phyloP scores from a whole-genome alignment of 345 rosid species.

The Gossypium ekmanianum region DNA sequence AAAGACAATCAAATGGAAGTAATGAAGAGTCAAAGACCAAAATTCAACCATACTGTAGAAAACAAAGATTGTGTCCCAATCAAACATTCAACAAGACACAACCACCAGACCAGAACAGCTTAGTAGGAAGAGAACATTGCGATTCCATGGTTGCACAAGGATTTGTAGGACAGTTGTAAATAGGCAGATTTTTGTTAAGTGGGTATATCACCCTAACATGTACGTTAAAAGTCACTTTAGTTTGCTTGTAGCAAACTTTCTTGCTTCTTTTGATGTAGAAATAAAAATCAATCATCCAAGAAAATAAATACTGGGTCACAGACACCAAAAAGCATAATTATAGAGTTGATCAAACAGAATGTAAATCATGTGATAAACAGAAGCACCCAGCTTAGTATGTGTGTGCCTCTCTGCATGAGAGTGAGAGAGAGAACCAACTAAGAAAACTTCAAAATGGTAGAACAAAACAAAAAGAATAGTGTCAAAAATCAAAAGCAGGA shows the following conservation, averaged over 20 bases:
- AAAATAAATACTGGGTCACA: too few relatives aligned
- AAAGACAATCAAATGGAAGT: not conserved
- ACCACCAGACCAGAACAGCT: not conserved
- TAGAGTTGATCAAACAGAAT: not conserved
- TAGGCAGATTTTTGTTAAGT: too few relatives aligned
- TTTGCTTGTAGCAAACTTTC: not conserved
- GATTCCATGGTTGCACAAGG: not conserved
- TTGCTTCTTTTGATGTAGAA: not conserved
- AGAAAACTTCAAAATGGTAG: not conserved
- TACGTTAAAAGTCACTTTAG: too few relatives aligned
- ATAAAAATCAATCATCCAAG: too few relatives aligned
- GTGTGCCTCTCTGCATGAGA: too few relatives aligned
- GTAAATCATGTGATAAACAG: not conserved
- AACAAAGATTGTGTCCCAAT: not conserved
- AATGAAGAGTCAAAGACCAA: not conserved
- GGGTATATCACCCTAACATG: too few relatives aligned
- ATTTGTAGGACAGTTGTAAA: too few relatives aligned
- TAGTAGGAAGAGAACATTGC: not conserved
- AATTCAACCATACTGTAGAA: not conserved
- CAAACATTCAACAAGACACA: not conserved
- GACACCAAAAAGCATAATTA: too few relatives aligned
- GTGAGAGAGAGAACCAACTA: not conserved
- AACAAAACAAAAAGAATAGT: conserved; percentile 9
- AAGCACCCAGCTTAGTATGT: not conserved
- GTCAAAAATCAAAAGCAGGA: conserved; percentile 3